phyloP scores from a whole-genome alignment of 768 basidiomycete genomes.

The Amanita muscaria region DNA sequence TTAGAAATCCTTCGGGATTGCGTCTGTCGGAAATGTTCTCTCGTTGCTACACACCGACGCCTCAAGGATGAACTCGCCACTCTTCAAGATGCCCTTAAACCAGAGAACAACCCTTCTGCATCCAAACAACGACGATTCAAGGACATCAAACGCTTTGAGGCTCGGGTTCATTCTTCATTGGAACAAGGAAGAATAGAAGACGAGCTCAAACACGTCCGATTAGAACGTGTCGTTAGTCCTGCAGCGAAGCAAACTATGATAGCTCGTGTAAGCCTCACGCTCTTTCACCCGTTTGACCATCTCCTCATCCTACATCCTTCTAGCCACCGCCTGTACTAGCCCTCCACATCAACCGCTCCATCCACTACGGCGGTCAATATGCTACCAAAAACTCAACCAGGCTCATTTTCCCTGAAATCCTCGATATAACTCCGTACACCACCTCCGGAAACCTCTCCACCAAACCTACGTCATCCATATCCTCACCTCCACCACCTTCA shows the following conservation, averaged over 20 bases:
- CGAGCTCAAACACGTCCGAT: slow-evolving; percentile 67
- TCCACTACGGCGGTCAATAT: slow-evolving; percentile 66
- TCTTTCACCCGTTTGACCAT: slow-evolving; percentile 11
- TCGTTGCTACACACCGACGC: slow-evolving; percentile 64
- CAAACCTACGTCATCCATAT: slow-evolving; percentile 62
- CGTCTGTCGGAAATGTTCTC: slow-evolving; percentile 85
- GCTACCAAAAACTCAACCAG: slow-evolving; percentile 79
- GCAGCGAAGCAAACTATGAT: slow-evolving; percentile 91
- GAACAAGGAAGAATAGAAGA: slow-evolving; percentile 76
- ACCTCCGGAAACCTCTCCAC: slow-evolving; percentile 74
- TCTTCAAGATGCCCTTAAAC: slow-evolving; percentile 36
- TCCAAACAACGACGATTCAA: slow-evolving; percentile 73
- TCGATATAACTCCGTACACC: slow-evolving; percentile 85
- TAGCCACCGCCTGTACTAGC: slow-evolving; percentile 83
- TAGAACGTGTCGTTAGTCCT: slow-evolving; percentile 68
- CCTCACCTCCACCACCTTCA: slow-evolving; percentile 37
- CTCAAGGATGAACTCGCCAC: slow-evolving; percentile 54
- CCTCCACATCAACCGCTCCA: slow-evolving; percentile 87
- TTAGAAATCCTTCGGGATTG: slow-evolving; percentile 88
- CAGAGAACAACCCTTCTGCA: slow-evolving; percentile 38
- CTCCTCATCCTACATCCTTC: not conserved
- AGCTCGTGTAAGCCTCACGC: slow-evolving; percentile 76
- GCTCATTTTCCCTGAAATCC: slow-evolving; percentile 76
- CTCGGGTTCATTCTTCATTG: slow-evolving; percentile 51
- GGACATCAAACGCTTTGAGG: slow-evolving; percentile 60